phyloP scores from a whole-genome alignment of 495 filamentous ascomycete species.

The Chlorociboria aeruginascens region DNA sequence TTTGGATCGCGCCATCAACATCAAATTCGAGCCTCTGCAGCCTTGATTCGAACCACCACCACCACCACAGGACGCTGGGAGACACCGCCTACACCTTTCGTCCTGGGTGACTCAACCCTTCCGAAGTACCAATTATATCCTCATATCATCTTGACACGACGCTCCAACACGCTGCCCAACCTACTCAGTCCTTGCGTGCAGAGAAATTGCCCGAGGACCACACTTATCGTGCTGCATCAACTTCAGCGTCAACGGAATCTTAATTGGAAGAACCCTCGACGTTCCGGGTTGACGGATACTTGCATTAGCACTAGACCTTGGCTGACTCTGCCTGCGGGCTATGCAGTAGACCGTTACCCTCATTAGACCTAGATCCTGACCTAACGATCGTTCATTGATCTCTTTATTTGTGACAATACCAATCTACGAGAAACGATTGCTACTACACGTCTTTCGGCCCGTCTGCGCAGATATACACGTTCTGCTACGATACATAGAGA shows the following conservation, averaged over 20 bases:
- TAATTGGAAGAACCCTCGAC: slow-evolving; percentile 1
- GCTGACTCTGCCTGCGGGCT: slow-evolving; percentile 7
- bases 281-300: slow-evolving; percentile 6
- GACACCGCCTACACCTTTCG: neutral
- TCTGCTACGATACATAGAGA: no score
- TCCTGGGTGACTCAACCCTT: neutral
- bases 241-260: neutral
- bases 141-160: neutral
- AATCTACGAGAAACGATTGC: no score
- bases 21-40: slow-evolving; percentile 3
- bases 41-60: neutral
- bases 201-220: slow-evolving; percentile 3
- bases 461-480: no score
- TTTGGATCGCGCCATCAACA: slow-evolving; percentile 15
- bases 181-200: neutral
- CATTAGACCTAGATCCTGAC: neutral
- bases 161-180: neutral
- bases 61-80: no score
- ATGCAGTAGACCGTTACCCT: slow-evolving; percentile 2
- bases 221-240: slow-evolving; percentile 4
- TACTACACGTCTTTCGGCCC: no score
- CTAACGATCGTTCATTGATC: neutral
- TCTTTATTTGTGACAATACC: no score
- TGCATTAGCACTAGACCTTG: slow-evolving; percentile 7
- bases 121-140: neutral